Evolutionary conservation across 2,329 filamentous ascomycete species (phyloP), one percentile per base, ranked within the genome.

Genomic region (Tolypocladium tropicale): DNA sequence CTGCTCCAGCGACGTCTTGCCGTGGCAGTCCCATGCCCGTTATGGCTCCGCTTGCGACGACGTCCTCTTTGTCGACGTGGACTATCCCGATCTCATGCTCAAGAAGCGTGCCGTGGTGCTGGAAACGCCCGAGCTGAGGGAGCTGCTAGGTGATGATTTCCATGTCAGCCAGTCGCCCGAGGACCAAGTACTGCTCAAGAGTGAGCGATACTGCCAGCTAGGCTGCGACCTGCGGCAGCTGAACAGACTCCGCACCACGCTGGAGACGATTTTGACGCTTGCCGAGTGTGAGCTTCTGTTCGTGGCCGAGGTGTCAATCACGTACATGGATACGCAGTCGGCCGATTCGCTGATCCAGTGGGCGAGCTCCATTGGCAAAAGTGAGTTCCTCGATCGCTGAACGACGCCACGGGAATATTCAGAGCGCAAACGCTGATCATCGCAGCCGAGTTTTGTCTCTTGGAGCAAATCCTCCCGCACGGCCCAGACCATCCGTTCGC

Each of bases 241-340:
- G 6, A 66, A 75, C 25, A 76, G 74, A 18, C 75, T 96, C 11
- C 76, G 85, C 56, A 66, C 74, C 6, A 76, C 82, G 4, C 72
- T 96, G 28, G 77, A 78, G 21, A 72, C 72, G 12, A 76, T 86
- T 49, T 67, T 90, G 2, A 74, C 85, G 41, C 67, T 86, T 18
- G 67, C 78, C 1, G 73, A 81, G 9, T 83, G 81, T 57, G 76
- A 79, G 3, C 79, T 96, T 2, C 74, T 96, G 28, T 95, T 94
- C 64, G 80, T 91, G 30, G 91, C 91, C 1, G 93, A 97, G 71
- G 91, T 96, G 16, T 95, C 91, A 4, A 82, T 95, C 43, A 94
- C 90, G 1, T 95, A 95, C 64, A 95, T 96, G 89, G 84, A 90
- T 56, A 82, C 83, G 2, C 69, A 80, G 25, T 84, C 83, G 43